Percentiles rank a stretch among this genome's conserved stretches.
These are phyloP conservation scores for Penicillium cosmopolitanum DNA, from an alignment of 495 filamentous ascomycete species.

Conservation along the genomic window DNA sequence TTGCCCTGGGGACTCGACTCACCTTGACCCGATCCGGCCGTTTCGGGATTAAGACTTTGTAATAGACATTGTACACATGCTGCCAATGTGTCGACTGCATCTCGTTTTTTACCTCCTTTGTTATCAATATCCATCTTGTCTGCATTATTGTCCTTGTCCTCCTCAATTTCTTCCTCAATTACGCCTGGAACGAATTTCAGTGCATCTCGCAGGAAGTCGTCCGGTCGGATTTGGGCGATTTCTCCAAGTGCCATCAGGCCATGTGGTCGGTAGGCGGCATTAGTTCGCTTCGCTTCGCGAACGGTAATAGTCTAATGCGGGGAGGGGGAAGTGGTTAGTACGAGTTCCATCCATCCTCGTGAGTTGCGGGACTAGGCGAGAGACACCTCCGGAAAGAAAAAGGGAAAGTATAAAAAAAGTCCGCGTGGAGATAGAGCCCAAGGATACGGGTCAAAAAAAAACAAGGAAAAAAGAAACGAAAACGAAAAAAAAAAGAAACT, in stretches of 20 bases:
- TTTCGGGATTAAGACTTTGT: slow-evolving; percentile 46
- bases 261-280: slow-evolving; percentile 75
- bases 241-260: slow-evolving; percentile 74
- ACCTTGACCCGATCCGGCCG: slow-evolving; percentile 35
- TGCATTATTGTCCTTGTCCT: slow-evolving; percentile 44
- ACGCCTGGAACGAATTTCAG: slow-evolving; percentile 61
- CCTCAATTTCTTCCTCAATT: slow-evolving; percentile 55
- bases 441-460: neutral
- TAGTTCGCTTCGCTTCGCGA: slow-evolving; percentile 89
- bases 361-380: neutral
- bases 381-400: neutral
- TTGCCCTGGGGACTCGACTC: slow-evolving; percentile 16
- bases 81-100: slow-evolving; percentile 48
- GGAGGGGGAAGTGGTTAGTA: slow-evolving; percentile 9
- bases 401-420: slow-evolving; percentile 9
- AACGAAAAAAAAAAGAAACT: slow-evolving; percentile 18
- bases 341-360: slow-evolving; percentile 5
- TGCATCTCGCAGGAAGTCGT: slow-evolving; percentile 72
- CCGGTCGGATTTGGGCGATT: slow-evolving; percentile 63
- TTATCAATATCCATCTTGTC: slow-evolving; percentile 74
- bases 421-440: neutral
- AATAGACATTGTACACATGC: slow-evolving; percentile 51
- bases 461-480: neutral
- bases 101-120: slow-evolving; percentile 33
- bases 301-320: slow-evolving; percentile 60